A percentile compares a stretch with the other conserved stretches of the same genome.
These are phyloP conservation scores for Blastobotrys terrestris DNA, from an alignment of 805 yeast genomes.

Conservation along the genomic window DNA sequence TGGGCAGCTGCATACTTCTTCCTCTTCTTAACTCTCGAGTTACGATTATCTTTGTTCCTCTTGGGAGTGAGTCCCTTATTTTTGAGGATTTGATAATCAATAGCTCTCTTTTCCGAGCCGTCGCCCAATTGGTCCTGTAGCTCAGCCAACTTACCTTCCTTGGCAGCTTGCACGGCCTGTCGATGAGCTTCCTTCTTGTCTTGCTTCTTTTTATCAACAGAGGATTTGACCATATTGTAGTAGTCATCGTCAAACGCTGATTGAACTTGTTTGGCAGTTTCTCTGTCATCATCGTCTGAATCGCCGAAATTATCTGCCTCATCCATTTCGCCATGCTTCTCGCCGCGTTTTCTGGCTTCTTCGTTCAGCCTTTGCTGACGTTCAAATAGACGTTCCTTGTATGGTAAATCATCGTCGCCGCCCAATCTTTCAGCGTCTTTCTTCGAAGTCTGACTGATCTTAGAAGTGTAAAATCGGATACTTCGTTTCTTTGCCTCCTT, in stretches of 20 bases:
- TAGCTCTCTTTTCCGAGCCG: constrained; percentile 85
- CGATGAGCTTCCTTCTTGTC: constrained; percentile 59
- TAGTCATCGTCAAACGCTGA: constrained; percentile 36
- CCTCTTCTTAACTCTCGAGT: constrained; percentile 97
- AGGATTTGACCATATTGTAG: constrained; percentile 48
- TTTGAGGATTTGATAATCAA: constrained; percentile 90
- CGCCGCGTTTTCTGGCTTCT: constrained; percentile 83
- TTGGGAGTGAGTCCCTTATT: constrained; percentile 94
- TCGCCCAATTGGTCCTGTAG: constrained; percentile 50
- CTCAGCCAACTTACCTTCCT: constrained; percentile 77
- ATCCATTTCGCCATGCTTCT: constrained; percentile 43
- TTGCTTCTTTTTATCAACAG: constrained; percentile 43
- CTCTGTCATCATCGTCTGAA: constrained; percentile 15
- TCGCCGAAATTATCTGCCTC: constrained; percentile 18
- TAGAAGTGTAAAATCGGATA: constrained; percentile 92
- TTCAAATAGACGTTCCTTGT: constrained; percentile 82
- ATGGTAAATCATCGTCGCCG: constrained; percentile 91
- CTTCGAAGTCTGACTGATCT: constrained; percentile 73
- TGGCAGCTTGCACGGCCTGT: constrained; percentile 69
- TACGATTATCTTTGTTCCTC: constrained; percentile 88
- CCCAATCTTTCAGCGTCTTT: constrained; percentile 46
- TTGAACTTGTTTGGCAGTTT: neutral
- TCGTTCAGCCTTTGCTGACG: constrained; percentile 81
- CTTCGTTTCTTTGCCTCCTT: constrained; percentile 73
- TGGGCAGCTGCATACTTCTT: constrained; percentile 91